Evolutionary conservation across 306 rosid genomes (phyloP).

Genomic region (Heteromeles arbutifolia): DNA sequence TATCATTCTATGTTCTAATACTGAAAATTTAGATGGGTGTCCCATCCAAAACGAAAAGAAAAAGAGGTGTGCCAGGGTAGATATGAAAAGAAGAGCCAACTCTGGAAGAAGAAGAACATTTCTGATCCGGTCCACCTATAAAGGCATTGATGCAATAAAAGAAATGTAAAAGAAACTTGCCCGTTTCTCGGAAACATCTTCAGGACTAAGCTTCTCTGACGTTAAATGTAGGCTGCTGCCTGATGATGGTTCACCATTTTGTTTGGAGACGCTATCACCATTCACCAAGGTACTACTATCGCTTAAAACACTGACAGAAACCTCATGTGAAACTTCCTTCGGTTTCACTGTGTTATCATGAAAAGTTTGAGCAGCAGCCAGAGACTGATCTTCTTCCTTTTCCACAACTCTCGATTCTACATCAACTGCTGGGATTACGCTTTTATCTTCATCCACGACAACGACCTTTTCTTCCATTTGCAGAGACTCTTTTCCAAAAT

Average conservation of each 20-base stretch:
- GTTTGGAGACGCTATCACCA: slow-evolving; percentile 30
- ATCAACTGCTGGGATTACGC: slow-evolving; percentile 33
- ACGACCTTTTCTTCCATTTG: slow-evolving; percentile 56
- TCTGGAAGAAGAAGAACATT: not conserved
- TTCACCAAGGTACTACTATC: slow-evolving; percentile 25
- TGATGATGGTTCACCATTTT: slow-evolving; percentile 33
- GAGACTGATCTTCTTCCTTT: slow-evolving; percentile 34
- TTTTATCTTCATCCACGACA: slow-evolving; percentile 72
- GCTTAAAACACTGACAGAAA: slow-evolving; percentile 22
- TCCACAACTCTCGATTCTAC: slow-evolving; percentile 26
- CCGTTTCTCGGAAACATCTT: slow-evolving; percentile 49
- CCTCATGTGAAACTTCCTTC: slow-evolving; percentile 40
- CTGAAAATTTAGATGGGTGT: not conserved
- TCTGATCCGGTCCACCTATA: not conserved
- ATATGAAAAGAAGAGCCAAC: not conserved
- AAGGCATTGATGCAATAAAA: not conserved
- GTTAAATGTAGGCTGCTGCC: slow-evolving; percentile 30
- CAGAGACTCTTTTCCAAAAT: slow-evolving; percentile 33
- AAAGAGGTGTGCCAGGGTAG: not conserved
- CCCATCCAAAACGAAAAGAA: not conserved
- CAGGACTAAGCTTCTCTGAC: slow-evolving; percentile 35
- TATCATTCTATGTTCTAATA: not conserved
- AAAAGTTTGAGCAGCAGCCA: slow-evolving; percentile 26
- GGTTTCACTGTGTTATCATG: slow-evolving; percentile 29
- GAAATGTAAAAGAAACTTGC: slow-evolving; percentile 39